Conservation (phyloP, 306 rosid genomes). For the Vigna radiata region DNA sequence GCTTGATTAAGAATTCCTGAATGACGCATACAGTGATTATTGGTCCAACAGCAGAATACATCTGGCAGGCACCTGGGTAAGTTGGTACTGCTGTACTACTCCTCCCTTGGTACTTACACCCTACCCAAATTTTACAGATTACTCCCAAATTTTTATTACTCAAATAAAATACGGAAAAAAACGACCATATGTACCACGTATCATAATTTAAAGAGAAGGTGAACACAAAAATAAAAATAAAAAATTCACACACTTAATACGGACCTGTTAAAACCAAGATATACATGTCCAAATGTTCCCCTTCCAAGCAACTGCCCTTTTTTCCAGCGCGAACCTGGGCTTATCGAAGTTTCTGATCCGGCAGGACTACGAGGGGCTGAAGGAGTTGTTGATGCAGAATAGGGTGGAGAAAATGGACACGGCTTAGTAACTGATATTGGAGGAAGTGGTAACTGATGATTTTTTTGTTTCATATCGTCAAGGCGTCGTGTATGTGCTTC, state of each 20-base stretch:
- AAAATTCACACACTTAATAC: constrained; percentile 34
- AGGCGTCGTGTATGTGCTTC: constrained; percentile 67
- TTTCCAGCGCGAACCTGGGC: constrained; percentile 89
- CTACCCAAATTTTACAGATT: not conserved
- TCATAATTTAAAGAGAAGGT: not conserved
- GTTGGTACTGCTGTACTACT: not conserved
- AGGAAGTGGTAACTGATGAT: constrained; percentile 86
- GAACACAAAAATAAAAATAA: not conserved
- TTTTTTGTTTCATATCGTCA: constrained; percentile 72
- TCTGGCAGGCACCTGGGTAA: constrained; percentile 42
- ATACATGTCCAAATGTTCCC: constrained; percentile 95
- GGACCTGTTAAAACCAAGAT: constrained; percentile 90
- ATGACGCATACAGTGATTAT: constrained; percentile 5
- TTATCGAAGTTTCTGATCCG: constrained; percentile 75
- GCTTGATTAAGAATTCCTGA: constrained; percentile 16
- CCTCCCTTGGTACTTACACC: not conserved
- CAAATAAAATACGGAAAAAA: not conserved
- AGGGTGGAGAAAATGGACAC: constrained; percentile 72
- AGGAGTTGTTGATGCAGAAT: constrained; percentile 87
- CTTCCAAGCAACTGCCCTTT: constrained; percentile 91
- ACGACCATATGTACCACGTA: not conserved
- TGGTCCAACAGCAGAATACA: constrained; percentile 25
- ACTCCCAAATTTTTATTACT: not conserved
- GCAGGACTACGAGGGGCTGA: constrained; percentile 88
- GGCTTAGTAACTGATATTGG: constrained; percentile 64